Evolutionary conservation across 768 basidiomycete genomes (phyloP), one percentile per base, ranked within the genome.

Genomic region (Leucocoprinus birnbaumii): DNA sequence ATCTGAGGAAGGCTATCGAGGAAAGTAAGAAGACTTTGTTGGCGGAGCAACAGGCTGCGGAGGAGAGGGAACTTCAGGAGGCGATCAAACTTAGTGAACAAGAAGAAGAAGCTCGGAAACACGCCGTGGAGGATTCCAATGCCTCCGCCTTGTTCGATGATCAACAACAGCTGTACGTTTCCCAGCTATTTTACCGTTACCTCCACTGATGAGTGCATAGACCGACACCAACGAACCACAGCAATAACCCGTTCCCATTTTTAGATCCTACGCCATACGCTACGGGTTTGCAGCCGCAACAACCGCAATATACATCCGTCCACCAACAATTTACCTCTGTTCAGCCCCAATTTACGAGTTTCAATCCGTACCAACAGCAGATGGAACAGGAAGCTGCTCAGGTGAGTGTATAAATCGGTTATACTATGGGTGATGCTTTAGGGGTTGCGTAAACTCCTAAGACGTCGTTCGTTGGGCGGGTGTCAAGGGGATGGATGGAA

Each of bases 281-380:
- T 19, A 74, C 76, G 26, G 82, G 82, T 9, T 71, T 85, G 24
- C 83, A 84, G 57, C 81, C 76, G 4, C 78, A 80, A 60, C 90
- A 91, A 65, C 87, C 90, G 1, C 93, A 94, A 61, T 86, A 79
- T 65, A 89, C 89, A 1, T 72, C 78, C 13, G 63, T 93, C 43
- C 90, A 91, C 64, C 87, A 90, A 2, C 93, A 94, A 62, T 86
- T 79, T 65, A 89, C 89, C 1, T 72, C 79, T 11, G 63, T 93
- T 43, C 88, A 88, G 61, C 89, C 90, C 0, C 94, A 95, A 63
- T 91, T 89, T 68, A 94, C 91, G 7, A 85, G 90, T 0, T 98
- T 93, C 79, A 98, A 98, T 68, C 91, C 91, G 0, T 94, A 92
- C 59, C 90, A 92, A 65, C 93, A 94, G 67, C 95, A 95, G 66